phyloP scores from a whole-genome alignment of 2,329 filamentous ascomycete species.

The Diplodia intermedia region DNA sequence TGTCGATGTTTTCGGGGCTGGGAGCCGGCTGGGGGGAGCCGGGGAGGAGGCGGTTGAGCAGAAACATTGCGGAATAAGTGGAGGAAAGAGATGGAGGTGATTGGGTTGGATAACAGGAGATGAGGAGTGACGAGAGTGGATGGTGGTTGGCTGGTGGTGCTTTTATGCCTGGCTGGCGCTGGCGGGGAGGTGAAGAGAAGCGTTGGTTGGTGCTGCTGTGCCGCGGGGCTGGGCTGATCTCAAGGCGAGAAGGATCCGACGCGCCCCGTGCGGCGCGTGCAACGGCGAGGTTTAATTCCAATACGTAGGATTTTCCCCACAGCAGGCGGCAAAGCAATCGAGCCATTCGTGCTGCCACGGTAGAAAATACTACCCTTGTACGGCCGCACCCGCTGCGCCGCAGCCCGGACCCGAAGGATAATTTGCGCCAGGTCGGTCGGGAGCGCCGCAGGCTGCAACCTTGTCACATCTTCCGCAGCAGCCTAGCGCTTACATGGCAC shows the following conservation, averaged over 20 bases:
- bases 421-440: too few relatives aligned
- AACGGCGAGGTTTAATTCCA: neutral
- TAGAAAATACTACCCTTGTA: neutral
- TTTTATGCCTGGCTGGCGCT: neutral
- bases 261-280: too few relatives aligned
- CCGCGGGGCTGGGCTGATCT: neutral
- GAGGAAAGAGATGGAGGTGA: neutral
- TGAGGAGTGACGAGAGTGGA: neutral
- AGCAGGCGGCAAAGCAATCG: neutral
- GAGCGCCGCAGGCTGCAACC: too few relatives aligned
- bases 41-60: neutral
- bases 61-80: neutral
- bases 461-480: too few relatives aligned
- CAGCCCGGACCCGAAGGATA: too few relatives aligned
- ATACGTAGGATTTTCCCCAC: neutral
- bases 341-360: neutral
- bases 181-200: neutral
- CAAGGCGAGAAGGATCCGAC: neutral
- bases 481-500: too few relatives aligned
- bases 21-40: neutral
- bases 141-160: neutral
- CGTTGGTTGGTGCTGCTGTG: neutral
- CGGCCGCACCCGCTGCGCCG: too few relatives aligned
- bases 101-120: neutral
- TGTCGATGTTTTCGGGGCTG: neutral